Percentiles rank a stretch among this genome's conserved stretches.
Conservation (phyloP, 495 filamentous ascomycete species). For the Penicillium canescens region DNA sequence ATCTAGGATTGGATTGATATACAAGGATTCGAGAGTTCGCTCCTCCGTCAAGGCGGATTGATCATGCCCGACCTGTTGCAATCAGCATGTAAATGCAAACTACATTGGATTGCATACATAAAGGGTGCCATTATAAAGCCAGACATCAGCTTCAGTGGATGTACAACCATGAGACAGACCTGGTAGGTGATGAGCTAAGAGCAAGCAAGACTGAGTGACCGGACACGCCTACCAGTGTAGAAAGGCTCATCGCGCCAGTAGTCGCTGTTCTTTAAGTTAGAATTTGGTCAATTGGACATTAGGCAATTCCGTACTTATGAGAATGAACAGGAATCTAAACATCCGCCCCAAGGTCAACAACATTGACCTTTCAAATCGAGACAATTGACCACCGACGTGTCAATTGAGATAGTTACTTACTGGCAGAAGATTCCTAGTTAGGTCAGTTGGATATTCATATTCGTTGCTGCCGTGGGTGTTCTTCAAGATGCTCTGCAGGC, state of each 20-base stretch:
- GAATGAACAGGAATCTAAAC: slow-evolving; percentile 47
- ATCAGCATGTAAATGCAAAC: background rate
- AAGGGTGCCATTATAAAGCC: slow-evolving; percentile 70
- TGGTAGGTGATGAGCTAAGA: slow-evolving; percentile 8
- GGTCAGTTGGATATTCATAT: slow-evolving; percentile 48
- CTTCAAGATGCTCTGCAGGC: slow-evolving; percentile 42
- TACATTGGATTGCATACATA: slow-evolving; percentile 36
- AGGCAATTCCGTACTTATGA: slow-evolving; percentile 35
- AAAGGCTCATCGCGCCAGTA: slow-evolving; percentile 52
- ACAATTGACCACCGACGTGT: background rate
- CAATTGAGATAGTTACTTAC: slow-evolving; percentile 25
- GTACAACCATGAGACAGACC: slow-evolving; percentile 61
- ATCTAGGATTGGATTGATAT: slow-evolving; percentile 56
- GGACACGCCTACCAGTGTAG: slow-evolving; percentile 39
- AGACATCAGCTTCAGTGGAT: slow-evolving; percentile 84
- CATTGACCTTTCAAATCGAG: background rate
- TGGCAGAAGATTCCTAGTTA: slow-evolving; percentile 45
- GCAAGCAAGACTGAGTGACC: background rate
- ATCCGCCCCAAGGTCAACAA: slow-evolving; percentile 12
- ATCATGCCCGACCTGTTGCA: slow-evolving; percentile 53
- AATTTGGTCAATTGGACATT: background rate
- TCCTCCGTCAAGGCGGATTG: slow-evolving; percentile 48
- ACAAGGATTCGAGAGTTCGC: slow-evolving; percentile 55
- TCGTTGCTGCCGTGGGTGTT: slow-evolving; percentile 44
- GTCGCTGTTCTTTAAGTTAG: slow-evolving; percentile 31